Evolutionary conservation across 2,329 filamentous ascomycete genomes (phyloP), one percentile per base, ranked within the genome.

Genomic region (Simplicillium aogashimaense): DNA sequence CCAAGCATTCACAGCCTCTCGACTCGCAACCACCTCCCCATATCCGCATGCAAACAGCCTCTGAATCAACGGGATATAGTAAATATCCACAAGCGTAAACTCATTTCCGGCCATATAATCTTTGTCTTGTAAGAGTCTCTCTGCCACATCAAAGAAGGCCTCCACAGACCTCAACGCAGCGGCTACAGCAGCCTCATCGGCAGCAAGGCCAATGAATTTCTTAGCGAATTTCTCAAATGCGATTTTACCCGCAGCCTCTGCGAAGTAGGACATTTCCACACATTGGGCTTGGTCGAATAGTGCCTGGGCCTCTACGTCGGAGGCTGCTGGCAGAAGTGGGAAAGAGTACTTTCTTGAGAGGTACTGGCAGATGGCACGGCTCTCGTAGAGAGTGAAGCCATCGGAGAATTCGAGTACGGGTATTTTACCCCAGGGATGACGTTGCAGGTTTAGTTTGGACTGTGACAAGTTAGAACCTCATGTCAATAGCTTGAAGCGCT

Each of bases 331-430:
- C 17, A 69, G 50, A 38, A 69, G 61, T 38, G 61, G 61, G 43
- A 68, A 61, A n/a, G 53, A 60, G 55, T 68, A 69, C 47, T 65
- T 67, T 28, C 18, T 60, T 10, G 64, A 53, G 42, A 70, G 59
- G 50, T 67, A 66, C 51, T 63, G 64, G 62, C 61, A 66, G 48
- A 70, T 69, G 38, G 62, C 59, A 29, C 65, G 66, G 48, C 63
- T 67, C 50, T 70, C 66, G 47, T 66, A 65, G 40, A 70, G 58
- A 37, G 56, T 65, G 50, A 68, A 67, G 1, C 61, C 62, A 4
- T 59, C 53, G 11, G 62, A 47, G 45, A 60, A 64, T 36, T 50
- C 53, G 34, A 69, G 44, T n/a, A 48, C 53, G 31, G 64, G 63
- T 25, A 66, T 47, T 53, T 65, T 66, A 16, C 62, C 63, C 57